A percentile compares a stretch with the other conserved stretches of the same genome.
Conservation (phyloP, 2,329 filamentous ascomycete genomes). For the Arthrinium puccinioides region DNA sequence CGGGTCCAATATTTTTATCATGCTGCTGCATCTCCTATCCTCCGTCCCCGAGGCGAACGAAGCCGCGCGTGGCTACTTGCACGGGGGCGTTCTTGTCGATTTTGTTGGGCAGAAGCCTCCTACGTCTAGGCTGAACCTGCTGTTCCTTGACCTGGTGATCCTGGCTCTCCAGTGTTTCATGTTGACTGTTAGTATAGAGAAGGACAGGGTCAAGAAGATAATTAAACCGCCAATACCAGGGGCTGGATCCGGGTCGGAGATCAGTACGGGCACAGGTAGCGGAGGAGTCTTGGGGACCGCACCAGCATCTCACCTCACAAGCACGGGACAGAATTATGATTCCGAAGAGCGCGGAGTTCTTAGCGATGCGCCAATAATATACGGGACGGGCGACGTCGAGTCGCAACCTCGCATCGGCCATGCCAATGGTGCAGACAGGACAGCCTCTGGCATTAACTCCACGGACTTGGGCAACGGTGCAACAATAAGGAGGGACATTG, state of each 20-base stretch:
- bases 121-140: slow-evolving; percentile 45
- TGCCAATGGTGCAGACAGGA: too few relatives aligned
- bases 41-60: slow-evolving; percentile 51
- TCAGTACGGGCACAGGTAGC: slow-evolving; percentile 6
- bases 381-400: slow-evolving; percentile 21
- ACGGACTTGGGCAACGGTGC: too few relatives aligned
- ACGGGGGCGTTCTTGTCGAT: slow-evolving; percentile 60
- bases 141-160: slow-evolving; percentile 49
- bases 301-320: too few relatives aligned
- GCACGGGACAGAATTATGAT: slow-evolving; percentile 16
- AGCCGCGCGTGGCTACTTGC: slow-evolving; percentile 55
- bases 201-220: slow-evolving; percentile 46
- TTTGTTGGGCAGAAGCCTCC: slow-evolving; percentile 61
- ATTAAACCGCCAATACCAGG: slow-evolving; percentile 30
- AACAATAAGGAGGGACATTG: slow-evolving; percentile 9
- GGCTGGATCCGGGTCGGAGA: slow-evolving; percentile 8
- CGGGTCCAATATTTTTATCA: slow-evolving; percentile 51
- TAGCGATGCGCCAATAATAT: too few relatives aligned
- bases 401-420: slow-evolving; percentile 21
- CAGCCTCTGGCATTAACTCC: too few relatives aligned
- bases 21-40: slow-evolving; percentile 51
- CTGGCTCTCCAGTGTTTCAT: slow-evolving; percentile 54
- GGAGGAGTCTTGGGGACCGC: slow-evolving; percentile 8
- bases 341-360: slow-evolving; percentile 48
- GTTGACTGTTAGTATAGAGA: slow-evolving; percentile 55